phyloP scores from a whole-genome alignment of 768 basidiomycete genomes.

The Roridomyces roridus region DNA sequence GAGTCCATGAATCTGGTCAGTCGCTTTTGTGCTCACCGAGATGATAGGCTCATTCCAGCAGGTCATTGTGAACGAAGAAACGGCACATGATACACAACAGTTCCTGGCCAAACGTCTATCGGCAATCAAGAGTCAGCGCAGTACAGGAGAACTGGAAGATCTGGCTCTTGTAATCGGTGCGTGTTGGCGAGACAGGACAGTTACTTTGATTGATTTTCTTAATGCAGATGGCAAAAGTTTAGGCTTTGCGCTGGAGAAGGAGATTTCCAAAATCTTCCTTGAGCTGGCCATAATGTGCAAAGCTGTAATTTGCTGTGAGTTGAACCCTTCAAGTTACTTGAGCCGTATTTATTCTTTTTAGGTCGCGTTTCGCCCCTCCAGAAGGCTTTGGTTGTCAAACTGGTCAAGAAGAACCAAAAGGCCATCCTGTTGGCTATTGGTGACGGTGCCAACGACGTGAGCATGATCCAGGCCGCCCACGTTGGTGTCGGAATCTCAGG shows the following conservation, averaged over 20 bases:
- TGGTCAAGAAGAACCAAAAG: slow-evolving; percentile 97
- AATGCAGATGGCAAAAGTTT: slow-evolving; percentile 91
- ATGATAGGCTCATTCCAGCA: slow-evolving; percentile 35
- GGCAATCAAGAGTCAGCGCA: slow-evolving; percentile 93
- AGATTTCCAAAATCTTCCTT: slow-evolving; percentile 85
- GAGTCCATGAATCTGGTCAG: slow-evolving; percentile 97
- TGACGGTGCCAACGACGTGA: slow-evolving; percentile 97
- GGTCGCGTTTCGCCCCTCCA: slow-evolving; percentile 98
- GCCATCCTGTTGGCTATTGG: slow-evolving; percentile 96
- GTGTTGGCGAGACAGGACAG: slow-evolving; percentile 17
- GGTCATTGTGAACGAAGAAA: slow-evolving; percentile 96
- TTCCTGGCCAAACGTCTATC: slow-evolving; percentile 87
- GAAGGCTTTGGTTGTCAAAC: slow-evolving; percentile 96
- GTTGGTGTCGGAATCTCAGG: slow-evolving; percentile 98
- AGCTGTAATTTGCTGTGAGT: slow-evolving; percentile 95
- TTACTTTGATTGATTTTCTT: slow-evolving; percentile 3
- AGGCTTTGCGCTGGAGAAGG: slow-evolving; percentile 91
- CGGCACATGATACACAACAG: slow-evolving; percentile 78
- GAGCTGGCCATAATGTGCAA: slow-evolving; percentile 98
- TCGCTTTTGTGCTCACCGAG: slow-evolving; percentile 1
- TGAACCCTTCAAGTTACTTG: neutral
- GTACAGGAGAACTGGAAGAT: slow-evolving; percentile 91
- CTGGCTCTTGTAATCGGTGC: slow-evolving; percentile 92
- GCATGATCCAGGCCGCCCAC: slow-evolving; percentile 99
- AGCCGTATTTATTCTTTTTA: slow-evolving; percentile 33